These are phyloP conservation scores for Acorus calamus DNA, from an alignment of 106 monocot genomes.

Conservation along the genomic window DNA sequence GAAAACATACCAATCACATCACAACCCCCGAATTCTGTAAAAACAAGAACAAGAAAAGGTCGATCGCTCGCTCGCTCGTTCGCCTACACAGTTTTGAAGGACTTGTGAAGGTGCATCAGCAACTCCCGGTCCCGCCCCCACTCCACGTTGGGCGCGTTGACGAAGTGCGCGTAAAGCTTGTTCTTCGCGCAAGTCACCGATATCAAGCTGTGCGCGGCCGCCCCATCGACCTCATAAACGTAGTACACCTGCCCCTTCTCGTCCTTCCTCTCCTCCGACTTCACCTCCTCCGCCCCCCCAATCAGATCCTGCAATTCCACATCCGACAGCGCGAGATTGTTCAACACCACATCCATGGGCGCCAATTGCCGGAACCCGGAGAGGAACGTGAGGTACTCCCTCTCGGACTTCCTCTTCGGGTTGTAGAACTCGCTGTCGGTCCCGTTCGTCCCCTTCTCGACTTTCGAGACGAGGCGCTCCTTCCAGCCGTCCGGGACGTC, in stretches of 20 bases:
- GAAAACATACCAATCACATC: too few species aligned
- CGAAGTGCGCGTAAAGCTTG: constrained; percentile 91
- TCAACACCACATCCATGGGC: constrained; percentile 63
- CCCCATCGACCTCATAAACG: constrained; percentile 71
- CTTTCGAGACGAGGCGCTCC: constrained; percentile 86
- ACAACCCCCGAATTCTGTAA: too few species aligned
- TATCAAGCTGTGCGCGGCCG: constrained; percentile 64
- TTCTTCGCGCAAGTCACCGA: constrained; percentile 82
- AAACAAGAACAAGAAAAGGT: too few species aligned
- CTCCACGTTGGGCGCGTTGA: constrained; percentile 68
- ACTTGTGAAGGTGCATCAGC: constrained; percentile 61
- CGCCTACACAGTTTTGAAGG: constrained; percentile 56
- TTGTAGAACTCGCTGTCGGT: constrained; percentile 99
- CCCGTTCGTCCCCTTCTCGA: constrained; percentile 98
- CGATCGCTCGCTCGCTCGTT: too few species aligned
- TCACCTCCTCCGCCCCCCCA: constrained; percentile 50
- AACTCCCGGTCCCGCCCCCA: constrained; percentile 70
- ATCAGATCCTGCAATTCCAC: constrained; percentile 85
- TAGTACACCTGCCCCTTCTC: constrained; percentile 77
- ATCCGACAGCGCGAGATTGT: constrained; percentile 86
- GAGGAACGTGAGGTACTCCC: constrained; percentile 89
- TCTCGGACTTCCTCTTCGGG: constrained; percentile 69
- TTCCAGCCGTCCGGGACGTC: constrained; percentile 84
- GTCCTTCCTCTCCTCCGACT: constrained; percentile 37
- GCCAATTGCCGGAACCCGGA: constrained; percentile 60